These are phyloP conservation scores for Rhizoctonia solani DNA, from an alignment of 1,284 basidiomycete genomes.

Conservation along the genomic window DNA sequence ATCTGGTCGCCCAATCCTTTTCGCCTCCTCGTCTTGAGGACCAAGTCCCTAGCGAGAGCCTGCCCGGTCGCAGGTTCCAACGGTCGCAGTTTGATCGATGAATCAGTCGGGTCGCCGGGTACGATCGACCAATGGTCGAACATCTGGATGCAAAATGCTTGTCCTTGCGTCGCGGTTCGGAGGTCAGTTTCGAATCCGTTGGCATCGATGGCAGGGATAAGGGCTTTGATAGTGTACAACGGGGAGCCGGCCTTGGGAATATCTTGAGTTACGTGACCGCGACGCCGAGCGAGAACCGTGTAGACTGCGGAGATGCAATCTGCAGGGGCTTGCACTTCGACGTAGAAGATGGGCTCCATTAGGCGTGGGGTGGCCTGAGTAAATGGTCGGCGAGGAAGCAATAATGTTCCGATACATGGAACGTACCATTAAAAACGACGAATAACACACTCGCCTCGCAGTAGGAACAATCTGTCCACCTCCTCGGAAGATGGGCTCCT, in stretches of 20 bases:
- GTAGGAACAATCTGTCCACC: slow-evolving; percentile 99
- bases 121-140: slow-evolving; percentile 99
- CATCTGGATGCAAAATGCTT: slow-evolving; percentile 94
- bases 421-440: slow-evolving; percentile 93
- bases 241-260: slow-evolving; percentile 97
- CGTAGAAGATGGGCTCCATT: slow-evolving; percentile 97
- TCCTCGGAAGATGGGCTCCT: slow-evolving; percentile 95
- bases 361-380: slow-evolving; percentile 82
- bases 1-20: slow-evolving; percentile 95
- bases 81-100: slow-evolving; percentile 90
- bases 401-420: background rate
- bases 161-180: slow-evolving; percentile 94
- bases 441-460: slow-evolving; percentile 95
- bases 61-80: slow-evolving; percentile 97
- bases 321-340: slow-evolving; percentile 98
- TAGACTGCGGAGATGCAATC: slow-evolving; percentile 98
- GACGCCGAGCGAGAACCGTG: slow-evolving; percentile 91
- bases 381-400: slow-evolving; percentile 3
- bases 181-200: slow-evolving; percentile 99
- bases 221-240: slow-evolving; percentile 94
- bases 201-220: slow-evolving; percentile 97
- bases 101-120: slow-evolving; percentile 96
- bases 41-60: slow-evolving; percentile 87
- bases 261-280: slow-evolving; percentile 98
- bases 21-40: slow-evolving; percentile 92